Conservation (phyloP, 345 rosid genomes). For the Mangifera indica region DNA sequence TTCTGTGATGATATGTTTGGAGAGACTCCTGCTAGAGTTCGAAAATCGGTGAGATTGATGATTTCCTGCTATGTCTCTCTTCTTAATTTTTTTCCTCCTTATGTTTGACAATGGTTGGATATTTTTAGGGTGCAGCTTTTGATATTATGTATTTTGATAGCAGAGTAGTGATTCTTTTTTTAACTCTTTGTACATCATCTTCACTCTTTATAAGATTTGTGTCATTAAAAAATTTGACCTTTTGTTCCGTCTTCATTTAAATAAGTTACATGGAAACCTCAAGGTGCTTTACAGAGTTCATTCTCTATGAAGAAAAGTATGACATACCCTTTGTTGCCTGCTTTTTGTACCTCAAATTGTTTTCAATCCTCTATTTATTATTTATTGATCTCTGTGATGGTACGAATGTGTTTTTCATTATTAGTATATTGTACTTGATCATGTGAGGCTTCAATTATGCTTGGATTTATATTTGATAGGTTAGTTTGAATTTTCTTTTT, state of each 20-base stretch:
- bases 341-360: not conserved
- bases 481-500: not conserved
- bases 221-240: not conserved
- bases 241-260: not conserved
- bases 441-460: not conserved
- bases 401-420: not conserved
- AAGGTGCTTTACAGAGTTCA: not conserved
- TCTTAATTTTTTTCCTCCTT: not conserved
- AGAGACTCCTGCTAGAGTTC: slow-evolving; percentile 79
- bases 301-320: not conserved
- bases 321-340: not conserved
- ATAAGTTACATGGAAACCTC: not conserved
- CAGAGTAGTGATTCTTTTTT: not conserved
- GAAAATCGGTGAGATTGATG: slow-evolving; percentile 48
- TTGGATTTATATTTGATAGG: not conserved
- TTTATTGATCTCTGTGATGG: not conserved
- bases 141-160: not conserved
- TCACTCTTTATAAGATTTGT: not conserved
- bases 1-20: slow-evolving; percentile 95
- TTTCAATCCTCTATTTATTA: not conserved
- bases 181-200: not conserved
- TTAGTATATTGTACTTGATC: not conserved
- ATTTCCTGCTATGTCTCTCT: not conserved
- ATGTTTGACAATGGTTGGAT: not conserved
- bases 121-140: not conserved